Evolutionary conservation across 1,284 basidiomycete genomes (phyloP).

Genomic region (Leccinum variabile): DNA sequence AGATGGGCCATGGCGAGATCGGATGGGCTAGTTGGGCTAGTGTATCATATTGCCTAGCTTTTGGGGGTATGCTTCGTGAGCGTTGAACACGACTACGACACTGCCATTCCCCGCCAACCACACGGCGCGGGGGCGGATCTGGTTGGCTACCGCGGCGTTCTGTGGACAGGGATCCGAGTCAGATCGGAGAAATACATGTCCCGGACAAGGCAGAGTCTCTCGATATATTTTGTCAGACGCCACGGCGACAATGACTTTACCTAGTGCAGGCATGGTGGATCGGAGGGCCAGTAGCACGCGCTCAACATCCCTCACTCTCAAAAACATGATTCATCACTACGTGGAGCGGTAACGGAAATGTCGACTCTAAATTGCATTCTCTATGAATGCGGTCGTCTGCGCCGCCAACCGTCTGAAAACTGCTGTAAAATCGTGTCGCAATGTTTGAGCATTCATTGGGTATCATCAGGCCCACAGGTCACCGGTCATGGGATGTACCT

Average conservation of each 20-base stretch:
- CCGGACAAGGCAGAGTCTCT: not conserved
- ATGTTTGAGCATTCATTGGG: not conserved
- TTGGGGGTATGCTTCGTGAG: not conserved
- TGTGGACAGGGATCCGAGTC: not conserved
- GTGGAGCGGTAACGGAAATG: not conserved
- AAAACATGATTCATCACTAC: not conserved
- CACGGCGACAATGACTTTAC: not conserved
- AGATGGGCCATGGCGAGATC: not conserved
- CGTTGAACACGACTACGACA: not conserved
- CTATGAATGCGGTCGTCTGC: not conserved
- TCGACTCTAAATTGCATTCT: not conserved
- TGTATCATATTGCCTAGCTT: not conserved
- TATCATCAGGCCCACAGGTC: constrained; percentile 1
- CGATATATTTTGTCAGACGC: not conserved
- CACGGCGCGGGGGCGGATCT: not conserved
- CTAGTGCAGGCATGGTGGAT: not conserved
- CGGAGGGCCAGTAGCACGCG: not conserved
- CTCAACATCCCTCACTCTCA: not conserved
- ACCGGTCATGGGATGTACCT: constrained; percentile 24
- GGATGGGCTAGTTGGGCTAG: no score
- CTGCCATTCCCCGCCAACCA: not conserved
- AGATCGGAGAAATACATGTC: not conserved
- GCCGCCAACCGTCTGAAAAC: not conserved
- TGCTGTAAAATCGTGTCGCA: not conserved
- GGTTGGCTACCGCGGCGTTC: not conserved